Percentiles rank a stretch among this genome's conserved stretches.
These are phyloP conservation scores for Takashimella koratensis DNA, from an alignment of 1,284 basidiomycete genomes.

Conservation along the genomic window DNA sequence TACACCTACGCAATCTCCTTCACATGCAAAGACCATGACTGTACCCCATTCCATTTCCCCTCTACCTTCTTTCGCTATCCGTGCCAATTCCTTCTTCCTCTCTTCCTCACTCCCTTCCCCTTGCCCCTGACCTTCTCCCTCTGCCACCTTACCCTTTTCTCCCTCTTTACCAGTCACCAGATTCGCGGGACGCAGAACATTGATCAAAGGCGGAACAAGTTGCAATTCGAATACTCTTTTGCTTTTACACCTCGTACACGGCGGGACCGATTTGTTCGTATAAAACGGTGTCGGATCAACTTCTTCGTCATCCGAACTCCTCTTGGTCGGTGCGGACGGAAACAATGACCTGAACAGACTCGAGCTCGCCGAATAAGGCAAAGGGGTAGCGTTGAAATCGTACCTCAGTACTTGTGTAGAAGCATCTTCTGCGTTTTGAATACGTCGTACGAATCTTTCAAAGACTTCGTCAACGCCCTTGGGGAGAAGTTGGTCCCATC, in stretches of 20 bases:
- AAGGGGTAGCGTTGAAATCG: constrained; percentile 46
- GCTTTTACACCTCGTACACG: constrained; percentile 37
- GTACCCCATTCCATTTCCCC: constrained; percentile 51
- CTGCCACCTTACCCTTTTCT: constrained; percentile 10
- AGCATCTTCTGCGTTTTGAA: constrained; percentile 43
- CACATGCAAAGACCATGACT: constrained; percentile 47
- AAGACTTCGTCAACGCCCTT: constrained; percentile 47
- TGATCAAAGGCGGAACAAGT: constrained; percentile 47
- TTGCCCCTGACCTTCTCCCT: too few species aligned
- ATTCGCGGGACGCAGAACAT: constrained; percentile 31
- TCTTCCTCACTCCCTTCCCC: constrained; percentile 30
- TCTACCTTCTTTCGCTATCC: constrained; percentile 26
- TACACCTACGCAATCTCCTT: constrained; percentile 46
- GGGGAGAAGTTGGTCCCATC: constrained; percentile 43
- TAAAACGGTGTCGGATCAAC: constrained; percentile 31
- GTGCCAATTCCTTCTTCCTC: constrained; percentile 36
- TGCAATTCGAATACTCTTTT: constrained; percentile 48
- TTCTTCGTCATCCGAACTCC: constrained; percentile 35
- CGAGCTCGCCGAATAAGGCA: constrained; percentile 46
- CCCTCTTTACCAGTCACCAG: constrained; percentile 21
- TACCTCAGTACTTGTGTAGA: constrained; percentile 47
- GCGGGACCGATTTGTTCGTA: constrained; percentile 28
- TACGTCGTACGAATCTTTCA: constrained; percentile 42
- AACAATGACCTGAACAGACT: constrained; percentile 43
- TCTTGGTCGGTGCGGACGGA: constrained; percentile 27